Conservation (phyloP, 202 grass and related monocot genomes). For the Sporobolus alterniflorus region DNA sequence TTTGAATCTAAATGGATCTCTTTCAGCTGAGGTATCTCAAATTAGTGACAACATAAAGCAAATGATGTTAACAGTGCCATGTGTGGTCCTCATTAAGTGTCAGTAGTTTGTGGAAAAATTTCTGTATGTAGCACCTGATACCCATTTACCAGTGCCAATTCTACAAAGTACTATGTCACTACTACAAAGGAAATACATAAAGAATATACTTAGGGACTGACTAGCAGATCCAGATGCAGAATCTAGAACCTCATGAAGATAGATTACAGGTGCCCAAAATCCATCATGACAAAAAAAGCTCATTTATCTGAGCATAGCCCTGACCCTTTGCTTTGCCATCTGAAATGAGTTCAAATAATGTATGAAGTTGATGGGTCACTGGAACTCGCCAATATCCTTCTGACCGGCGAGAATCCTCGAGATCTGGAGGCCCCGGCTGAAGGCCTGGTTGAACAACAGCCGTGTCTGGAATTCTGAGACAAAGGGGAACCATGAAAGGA, state of each 20-base stretch:
- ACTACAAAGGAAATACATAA: no score
- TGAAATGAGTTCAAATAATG: neutral
- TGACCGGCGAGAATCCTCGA: conserved; percentile 87
- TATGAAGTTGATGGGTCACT: conserved; percentile 11
- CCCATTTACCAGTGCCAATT: neutral
- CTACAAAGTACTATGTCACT: no score
- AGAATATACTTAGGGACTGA: neutral
- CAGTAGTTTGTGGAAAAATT: neutral
- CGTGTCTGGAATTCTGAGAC: conserved; percentile 97
- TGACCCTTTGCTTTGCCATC: neutral
- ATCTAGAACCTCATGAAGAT: neutral
- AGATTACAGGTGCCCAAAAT: conserved; percentile 18
- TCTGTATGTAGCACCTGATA: neutral
- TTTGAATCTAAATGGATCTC: neutral
- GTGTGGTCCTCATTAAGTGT: neutral
- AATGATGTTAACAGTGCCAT: neutral
- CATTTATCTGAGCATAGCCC: neutral
- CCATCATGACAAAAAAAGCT: neutral
- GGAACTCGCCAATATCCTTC: conserved; percentile 45
- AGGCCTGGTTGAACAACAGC: conserved; percentile 95
- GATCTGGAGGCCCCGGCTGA: conserved; percentile 95
- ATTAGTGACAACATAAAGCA: neutral
- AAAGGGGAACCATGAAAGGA: conserved; percentile 97
- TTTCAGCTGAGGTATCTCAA: neutral
- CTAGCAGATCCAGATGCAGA: neutral